Evolutionary conservation across 768 basidiomycete genomes (phyloP).

Genomic region (Lyophyllum semitale): DNA sequence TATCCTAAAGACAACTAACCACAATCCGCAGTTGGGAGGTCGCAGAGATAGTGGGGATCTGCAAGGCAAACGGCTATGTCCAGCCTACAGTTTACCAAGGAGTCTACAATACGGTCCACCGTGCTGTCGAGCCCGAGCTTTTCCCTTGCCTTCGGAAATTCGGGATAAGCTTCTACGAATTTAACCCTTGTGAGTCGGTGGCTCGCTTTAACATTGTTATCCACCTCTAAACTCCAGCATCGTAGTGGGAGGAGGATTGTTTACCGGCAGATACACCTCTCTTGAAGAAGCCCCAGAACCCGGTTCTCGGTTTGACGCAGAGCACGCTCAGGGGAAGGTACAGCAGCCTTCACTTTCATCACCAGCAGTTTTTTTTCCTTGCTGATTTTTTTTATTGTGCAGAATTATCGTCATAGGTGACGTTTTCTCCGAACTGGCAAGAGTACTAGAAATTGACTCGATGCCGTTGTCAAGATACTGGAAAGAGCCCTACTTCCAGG

Average conservation of each 20-base stretch:
- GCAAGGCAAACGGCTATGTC: slow-evolving; percentile 53
- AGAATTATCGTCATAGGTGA: slow-evolving; percentile 43
- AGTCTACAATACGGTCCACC: slow-evolving; percentile 43
- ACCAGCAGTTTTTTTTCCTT: background rate
- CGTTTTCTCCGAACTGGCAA: background rate
- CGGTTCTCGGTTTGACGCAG: slow-evolving; percentile 60
- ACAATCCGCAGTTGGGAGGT: slow-evolving; percentile 52
- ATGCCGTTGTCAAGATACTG: slow-evolving; percentile 19
- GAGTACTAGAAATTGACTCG: background rate
- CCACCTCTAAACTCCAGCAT: background rate
- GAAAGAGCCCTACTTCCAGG: slow-evolving; percentile 26
- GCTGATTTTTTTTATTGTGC: background rate
- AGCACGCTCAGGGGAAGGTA: slow-evolving; percentile 47
- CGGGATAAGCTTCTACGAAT: slow-evolving; percentile 56
- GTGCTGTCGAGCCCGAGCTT: slow-evolving; percentile 43
- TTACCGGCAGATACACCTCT: slow-evolving; percentile 53
- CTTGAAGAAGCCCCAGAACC: slow-evolving; percentile 41
- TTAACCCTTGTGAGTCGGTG: slow-evolving; percentile 47
- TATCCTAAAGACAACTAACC: background rate
- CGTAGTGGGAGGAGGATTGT: slow-evolving; percentile 59
- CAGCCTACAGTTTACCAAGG: slow-evolving; percentile 59
- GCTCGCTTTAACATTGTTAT: background rate
- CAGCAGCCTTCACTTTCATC: background rate
- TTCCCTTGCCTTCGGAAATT: slow-evolving; percentile 60
- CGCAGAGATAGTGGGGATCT: slow-evolving; percentile 60